phyloP scores from a whole-genome alignment of 441 rosid species.

The Adansonia madagascariensis region DNA sequence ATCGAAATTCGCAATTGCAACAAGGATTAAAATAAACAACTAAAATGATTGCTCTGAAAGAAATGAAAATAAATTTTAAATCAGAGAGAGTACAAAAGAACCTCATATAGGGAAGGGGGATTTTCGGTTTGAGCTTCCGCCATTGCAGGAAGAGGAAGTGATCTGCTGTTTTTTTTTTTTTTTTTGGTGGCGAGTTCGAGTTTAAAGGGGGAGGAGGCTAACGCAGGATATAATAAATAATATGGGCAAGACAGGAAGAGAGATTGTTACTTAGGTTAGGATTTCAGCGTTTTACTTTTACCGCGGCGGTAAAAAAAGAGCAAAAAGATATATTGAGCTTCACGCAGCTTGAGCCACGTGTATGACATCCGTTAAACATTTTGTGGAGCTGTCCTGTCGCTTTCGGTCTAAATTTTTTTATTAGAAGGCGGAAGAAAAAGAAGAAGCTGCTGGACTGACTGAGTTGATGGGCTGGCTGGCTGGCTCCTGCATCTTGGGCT shows the following conservation, averaged over 20 bases:
- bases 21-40: background rate
- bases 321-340: background rate
- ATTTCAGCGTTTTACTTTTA: conserved; percentile 23
- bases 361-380: background rate
- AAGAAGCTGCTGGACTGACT: background rate
- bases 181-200: conserved; percentile 11
- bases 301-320: background rate
- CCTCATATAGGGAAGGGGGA: conserved; percentile 67
- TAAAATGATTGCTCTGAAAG: background rate
- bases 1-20: conserved; percentile 24
- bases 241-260: background rate
- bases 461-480: conserved; percentile 1
- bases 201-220: conserved; percentile 27
- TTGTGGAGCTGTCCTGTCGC: background rate
- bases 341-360: background rate
- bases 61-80: background rate
- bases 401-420: background rate
- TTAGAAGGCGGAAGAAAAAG: background rate
- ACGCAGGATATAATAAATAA: background rate
- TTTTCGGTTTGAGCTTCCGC: conserved; percentile 57
- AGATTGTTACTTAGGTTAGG: conserved; percentile 22
- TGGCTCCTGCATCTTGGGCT: background rate
- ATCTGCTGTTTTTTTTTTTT: background rate
- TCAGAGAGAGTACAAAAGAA: conserved; percentile 25
- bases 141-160: conserved; percentile 47